Evolutionary conservation across 2,329 filamentous ascomycete species (phyloP).

Genomic region (Sarocladiaceae sp.): DNA sequence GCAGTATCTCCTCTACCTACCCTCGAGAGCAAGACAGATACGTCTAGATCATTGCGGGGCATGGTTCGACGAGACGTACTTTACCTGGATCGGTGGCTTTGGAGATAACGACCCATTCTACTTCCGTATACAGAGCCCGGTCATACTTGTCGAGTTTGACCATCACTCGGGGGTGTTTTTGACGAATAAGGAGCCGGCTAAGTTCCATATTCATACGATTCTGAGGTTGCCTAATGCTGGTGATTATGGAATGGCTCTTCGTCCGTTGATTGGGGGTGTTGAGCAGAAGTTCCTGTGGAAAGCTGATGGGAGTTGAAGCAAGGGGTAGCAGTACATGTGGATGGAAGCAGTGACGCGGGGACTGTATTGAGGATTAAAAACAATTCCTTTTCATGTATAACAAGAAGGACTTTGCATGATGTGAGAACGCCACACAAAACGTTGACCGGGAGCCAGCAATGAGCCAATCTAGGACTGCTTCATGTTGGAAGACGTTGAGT

Average conservation of each 20-base stretch:
- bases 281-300: constrained; percentile 22
- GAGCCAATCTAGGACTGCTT: no score
- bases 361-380: no score
- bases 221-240: constrained; percentile 69
- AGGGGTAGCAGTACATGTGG: no score
- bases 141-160: constrained; percentile 73
- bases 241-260: constrained; percentile 63
- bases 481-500: no score
- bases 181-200: constrained; percentile 66
- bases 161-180: constrained; percentile 77
- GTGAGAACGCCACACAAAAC: no score
- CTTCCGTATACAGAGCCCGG: constrained; percentile 72
- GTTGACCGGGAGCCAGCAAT: no score
- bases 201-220: constrained; percentile 76
- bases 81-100: constrained; percentile 72
- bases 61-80: constrained; percentile 68
- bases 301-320: not conserved
- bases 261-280: constrained; percentile 29
- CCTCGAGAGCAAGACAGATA: constrained; percentile 45
- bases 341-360: no score
- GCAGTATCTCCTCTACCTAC: constrained; percentile 67
- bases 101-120: constrained; percentile 69
- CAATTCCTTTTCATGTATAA: no score
- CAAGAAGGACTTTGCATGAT: no score
- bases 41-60: constrained; percentile 50